Percentiles rank a stretch among this genome's conserved stretches.
These are phyloP conservation scores for Spiromastix sp. DNA, from an alignment of 2,329 filamentous ascomycete genomes.

Conservation along the genomic window DNA sequence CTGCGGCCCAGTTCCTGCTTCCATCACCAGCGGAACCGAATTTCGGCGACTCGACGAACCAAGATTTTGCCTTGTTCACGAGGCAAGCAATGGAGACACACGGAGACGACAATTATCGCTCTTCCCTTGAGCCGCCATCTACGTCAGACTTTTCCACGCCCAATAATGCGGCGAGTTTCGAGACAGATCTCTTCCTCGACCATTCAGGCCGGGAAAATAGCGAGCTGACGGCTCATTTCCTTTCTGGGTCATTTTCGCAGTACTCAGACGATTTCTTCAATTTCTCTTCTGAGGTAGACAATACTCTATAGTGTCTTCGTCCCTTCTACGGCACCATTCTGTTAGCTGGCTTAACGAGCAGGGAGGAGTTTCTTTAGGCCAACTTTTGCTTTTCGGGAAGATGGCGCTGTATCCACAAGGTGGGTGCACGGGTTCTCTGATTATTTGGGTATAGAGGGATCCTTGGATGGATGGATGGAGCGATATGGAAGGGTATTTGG, in stretches of 20 bases:
- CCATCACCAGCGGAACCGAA: slow-evolving; percentile 28
- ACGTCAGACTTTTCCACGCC: slow-evolving; percentile 27
- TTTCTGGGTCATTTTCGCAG: slow-evolving; percentile 20
- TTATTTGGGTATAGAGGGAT: no score
- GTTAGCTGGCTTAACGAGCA: no score
- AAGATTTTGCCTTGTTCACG: slow-evolving; percentile 33
- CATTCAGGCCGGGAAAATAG: slow-evolving; percentile 19
- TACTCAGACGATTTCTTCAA: slow-evolving; percentile 23
- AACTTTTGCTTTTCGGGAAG: no score
- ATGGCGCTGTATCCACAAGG: no score
- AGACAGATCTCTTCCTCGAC: slow-evolving; percentile 22
- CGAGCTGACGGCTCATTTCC: slow-evolving; percentile 23
- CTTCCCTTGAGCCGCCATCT: slow-evolving; percentile 18
- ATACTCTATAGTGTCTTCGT: slow-evolving; percentile 1
- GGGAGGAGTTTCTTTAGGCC: no score
- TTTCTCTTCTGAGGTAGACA: slow-evolving; percentile 6
- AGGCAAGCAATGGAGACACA: slow-evolving; percentile 21
- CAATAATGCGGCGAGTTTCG: slow-evolving; percentile 22
- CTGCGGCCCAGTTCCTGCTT: slow-evolving; percentile 23
- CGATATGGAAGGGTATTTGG: no score
- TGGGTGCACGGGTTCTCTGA: no score
- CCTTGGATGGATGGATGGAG: no score
- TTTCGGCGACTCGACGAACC: slow-evolving; percentile 22
- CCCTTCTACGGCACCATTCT: no score
- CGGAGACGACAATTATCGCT: slow-evolving; percentile 22